These are phyloP conservation scores for Fusarium domesticum DNA, from an alignment of 2,329 filamentous ascomycete species.

Conservation along the genomic window DNA sequence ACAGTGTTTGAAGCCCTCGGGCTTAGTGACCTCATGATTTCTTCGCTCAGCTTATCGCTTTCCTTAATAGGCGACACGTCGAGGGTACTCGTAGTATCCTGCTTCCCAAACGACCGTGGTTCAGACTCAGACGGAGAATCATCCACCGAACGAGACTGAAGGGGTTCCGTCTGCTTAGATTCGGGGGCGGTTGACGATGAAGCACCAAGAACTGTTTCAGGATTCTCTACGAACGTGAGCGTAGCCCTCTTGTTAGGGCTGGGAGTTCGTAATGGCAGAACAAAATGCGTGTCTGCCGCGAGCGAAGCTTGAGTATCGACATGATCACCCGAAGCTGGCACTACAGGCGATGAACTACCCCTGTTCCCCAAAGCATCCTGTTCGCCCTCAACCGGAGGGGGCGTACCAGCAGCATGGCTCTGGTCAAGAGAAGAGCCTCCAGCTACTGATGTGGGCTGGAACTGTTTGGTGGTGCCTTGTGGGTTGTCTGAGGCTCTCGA, in stretches of 20 bases:
- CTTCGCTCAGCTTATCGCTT: conserved; percentile 68
- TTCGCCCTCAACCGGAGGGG: background rate
- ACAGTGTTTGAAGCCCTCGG: conserved; percentile 37
- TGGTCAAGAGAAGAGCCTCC: background rate
- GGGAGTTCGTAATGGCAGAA: conserved; percentile 35
- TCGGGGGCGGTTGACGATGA: conserved; percentile 17
- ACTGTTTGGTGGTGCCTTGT: conserved; percentile 15
- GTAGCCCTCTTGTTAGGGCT: conserved; percentile 27
- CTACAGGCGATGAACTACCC: conserved; percentile 1
- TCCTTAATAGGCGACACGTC: conserved; percentile 60
- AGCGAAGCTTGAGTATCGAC: conserved; percentile 3
- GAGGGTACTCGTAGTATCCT: conserved; percentile 46
- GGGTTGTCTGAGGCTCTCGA: conserved; percentile 4
- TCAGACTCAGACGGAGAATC: conserved; percentile 36
- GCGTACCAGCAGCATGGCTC: conserved; percentile 1
- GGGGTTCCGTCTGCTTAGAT: conserved; percentile 43
- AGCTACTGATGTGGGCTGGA: conserved; percentile 3
- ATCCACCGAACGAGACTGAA: conserved; percentile 42
- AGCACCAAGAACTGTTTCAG: conserved; percentile 1
- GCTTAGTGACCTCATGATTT: conserved; percentile 69
- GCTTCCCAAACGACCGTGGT: conserved; percentile 38
- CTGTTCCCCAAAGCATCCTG: background rate
- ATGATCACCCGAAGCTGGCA: background rate
- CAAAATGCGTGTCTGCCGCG: conserved; percentile 20
- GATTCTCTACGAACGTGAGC: conserved; percentile 6